Conservation (phyloP, 371 early-diverging fungal species). For the Rhizopus sp. region DNA sequence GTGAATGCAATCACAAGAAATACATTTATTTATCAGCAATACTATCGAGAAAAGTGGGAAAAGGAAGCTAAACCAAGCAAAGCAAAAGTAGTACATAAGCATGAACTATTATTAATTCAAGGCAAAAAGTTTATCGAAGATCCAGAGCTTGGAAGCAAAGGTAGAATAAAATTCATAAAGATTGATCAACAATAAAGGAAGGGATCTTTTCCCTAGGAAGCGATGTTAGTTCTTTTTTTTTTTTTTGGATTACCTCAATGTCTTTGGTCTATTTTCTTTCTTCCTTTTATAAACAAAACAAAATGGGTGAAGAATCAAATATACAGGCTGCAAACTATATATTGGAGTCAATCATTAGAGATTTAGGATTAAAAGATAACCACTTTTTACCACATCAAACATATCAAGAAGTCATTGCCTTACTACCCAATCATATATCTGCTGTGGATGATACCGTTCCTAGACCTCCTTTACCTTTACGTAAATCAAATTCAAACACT, state of each 20-base stretch:
- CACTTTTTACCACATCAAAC: constrained; percentile 35
- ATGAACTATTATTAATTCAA: constrained; percentile 68
- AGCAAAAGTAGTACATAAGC: constrained; percentile 47
- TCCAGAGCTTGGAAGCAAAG: constrained; percentile 29
- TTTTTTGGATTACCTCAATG: background rate
- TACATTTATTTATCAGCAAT: constrained; percentile 56
- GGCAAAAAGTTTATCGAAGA: constrained; percentile 65
- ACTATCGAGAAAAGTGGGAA: constrained; percentile 36
- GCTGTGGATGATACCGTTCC: background rate
- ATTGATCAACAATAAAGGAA: background rate
- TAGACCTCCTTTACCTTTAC: constrained; percentile 45
- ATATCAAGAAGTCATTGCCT: constrained; percentile 36
- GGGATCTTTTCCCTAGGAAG: no score
- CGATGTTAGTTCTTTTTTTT: constrained; percentile 1
- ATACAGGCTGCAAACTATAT: constrained; percentile 40
- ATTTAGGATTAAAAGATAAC: constrained; percentile 44
- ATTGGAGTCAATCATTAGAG: constrained; percentile 44
- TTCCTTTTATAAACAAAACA: background rate
- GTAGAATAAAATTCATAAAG: constrained; percentile 13
- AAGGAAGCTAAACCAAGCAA: constrained; percentile 33
- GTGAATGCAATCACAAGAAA: constrained; percentile 72
- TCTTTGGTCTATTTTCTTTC: no score
- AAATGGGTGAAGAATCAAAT: background rate
- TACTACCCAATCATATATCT: constrained; percentile 31
- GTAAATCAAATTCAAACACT: constrained; percentile 30